These are phyloP conservation scores for Blastobotrys ciferrii DNA, from an alignment of 1,139 yeast species.

Conservation along the genomic window DNA sequence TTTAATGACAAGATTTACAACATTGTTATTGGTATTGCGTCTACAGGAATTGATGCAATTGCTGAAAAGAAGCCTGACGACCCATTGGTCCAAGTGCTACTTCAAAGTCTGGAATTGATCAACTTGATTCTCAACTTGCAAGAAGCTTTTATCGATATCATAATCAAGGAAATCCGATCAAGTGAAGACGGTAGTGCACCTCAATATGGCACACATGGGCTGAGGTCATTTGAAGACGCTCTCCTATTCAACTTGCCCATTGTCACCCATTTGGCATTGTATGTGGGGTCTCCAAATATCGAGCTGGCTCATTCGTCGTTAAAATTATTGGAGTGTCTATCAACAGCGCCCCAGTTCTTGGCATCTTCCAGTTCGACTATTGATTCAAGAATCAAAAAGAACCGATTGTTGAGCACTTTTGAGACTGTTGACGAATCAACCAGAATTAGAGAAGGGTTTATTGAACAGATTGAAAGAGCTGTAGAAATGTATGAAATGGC, in stretches of 20 bases:
- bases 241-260: constrained; percentile 64
- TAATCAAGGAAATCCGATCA: constrained; percentile 25
- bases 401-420: constrained; percentile 68
- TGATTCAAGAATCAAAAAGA: constrained; percentile 49
- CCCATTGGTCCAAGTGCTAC: constrained; percentile 39
- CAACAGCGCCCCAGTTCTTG: constrained; percentile 51
- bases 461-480: constrained; percentile 61
- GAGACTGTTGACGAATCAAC: constrained; percentile 68
- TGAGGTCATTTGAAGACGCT: constrained; percentile 66
- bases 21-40: constrained; percentile 55
- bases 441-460: constrained; percentile 69
- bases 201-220: constrained; percentile 59
- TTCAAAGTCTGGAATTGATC: constrained; percentile 44
- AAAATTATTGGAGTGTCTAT: constrained; percentile 50
- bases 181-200: constrained; percentile 17
- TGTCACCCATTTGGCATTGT: constrained; percentile 67
- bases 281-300: constrained; percentile 57
- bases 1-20: constrained; percentile 58
- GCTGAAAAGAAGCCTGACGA: constrained; percentile 42
- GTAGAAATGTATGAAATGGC: constrained; percentile 34
- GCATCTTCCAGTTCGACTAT: constrained; percentile 34
- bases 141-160: constrained; percentile 36
- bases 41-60: constrained; percentile 55
- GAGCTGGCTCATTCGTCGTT: constrained; percentile 55
- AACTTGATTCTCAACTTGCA: constrained; percentile 55